Percentiles rank a stretch among this genome's conserved stretches.
Conservation (phyloP, 1,139 yeast species). For the Geotrichum candidum region DNA sequence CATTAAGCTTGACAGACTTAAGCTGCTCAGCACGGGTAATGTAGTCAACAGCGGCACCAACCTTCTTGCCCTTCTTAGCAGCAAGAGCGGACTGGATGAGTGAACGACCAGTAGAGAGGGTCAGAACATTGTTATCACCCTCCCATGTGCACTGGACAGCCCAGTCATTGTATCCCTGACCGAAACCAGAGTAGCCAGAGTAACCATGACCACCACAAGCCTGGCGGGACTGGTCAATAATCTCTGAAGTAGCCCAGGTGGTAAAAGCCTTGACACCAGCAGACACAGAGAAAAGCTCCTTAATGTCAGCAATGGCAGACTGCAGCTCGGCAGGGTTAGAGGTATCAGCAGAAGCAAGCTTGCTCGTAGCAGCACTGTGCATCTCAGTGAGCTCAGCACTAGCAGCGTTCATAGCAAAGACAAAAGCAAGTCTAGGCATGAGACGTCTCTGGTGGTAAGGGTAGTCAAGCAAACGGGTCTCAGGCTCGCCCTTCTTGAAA, state of each 20-base stretch:
- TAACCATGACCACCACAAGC: slow-evolving; percentile 93
- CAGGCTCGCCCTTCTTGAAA: slow-evolving; percentile 34
- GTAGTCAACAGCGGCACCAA: slow-evolving; percentile 25
- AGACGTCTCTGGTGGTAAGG: slow-evolving; percentile 81
- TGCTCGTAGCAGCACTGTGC: slow-evolving; percentile 43
- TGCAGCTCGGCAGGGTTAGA: slow-evolving; percentile 32
- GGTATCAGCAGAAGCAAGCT: slow-evolving; percentile 39
- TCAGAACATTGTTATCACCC: slow-evolving; percentile 82
- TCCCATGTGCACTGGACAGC: slow-evolving; percentile 95
- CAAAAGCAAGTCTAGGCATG: slow-evolving; percentile 67
- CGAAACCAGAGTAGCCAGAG: slow-evolving; percentile 78
- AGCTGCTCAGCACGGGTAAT: slow-evolving; percentile 21
- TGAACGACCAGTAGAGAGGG: slow-evolving; percentile 61
- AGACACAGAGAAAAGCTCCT: slow-evolving; percentile 71
- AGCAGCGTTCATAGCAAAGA: slow-evolving; percentile 67
- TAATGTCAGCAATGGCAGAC: slow-evolving; percentile 52
- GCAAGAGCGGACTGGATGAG: slow-evolving; percentile 30
- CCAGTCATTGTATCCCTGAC: slow-evolving; percentile 81
- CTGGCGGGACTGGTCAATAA: slow-evolving; percentile 80
- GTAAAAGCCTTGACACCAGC: slow-evolving; percentile 80
- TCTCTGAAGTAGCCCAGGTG: slow-evolving; percentile 71
- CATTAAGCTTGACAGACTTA: slow-evolving; percentile 24
- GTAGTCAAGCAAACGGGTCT: slow-evolving; percentile 55
- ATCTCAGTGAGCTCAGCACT: slow-evolving; percentile 55
- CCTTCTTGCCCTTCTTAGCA: slow-evolving; percentile 26